Evolutionary conservation across 2,329 filamentous ascomycete species (phyloP), one percentile per base, ranked within the genome.

Genomic region (Teratosphaeriaceae sp.): DNA sequence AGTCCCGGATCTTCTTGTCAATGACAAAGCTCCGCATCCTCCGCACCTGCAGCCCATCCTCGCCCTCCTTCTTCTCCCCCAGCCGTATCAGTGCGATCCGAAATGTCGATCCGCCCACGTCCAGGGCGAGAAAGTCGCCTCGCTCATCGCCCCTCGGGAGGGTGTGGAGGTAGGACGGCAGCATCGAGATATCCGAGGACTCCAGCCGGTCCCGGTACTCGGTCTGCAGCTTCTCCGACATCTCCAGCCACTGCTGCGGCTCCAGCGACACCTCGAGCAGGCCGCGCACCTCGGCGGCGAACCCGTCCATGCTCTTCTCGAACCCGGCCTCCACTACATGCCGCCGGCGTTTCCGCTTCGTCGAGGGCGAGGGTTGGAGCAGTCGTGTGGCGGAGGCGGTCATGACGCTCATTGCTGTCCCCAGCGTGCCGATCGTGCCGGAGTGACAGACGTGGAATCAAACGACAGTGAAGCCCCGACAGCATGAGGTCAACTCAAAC

Each of bases 51-150:
- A 82, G 72, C 47, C 66, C 63, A 44, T 66, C 65, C 48, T 59
- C 53, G 36, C 52, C 50, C 5, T 23, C 46, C 9, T 40, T 33
- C 43, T 51, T 57, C 8, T 76, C 76, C 44, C 59, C 60, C 39
- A 83, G 59, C 48, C 79, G 68, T 22, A 82, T 73, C 47, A 82
- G 61, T 20, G 78, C 79, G 29, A 82, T 72, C 7, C 79, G 73
- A 53, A 82, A 79, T 1, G 78, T 82, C 13, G 79, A 82, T n/a
- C 79, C 79, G 23, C 79, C 79, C 16, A 82, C 76, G 54, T 83
- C 79, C 45, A 83, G 65, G 4, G 78, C 76, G 26, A 83, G 64
- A 54, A 73, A 80, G 12, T 76, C 77, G 7, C 79, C 79, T 38
- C 63, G 67, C 59, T 83, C 79, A 37, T 68, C 58, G 3, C 79